These are phyloP conservation scores for Colletotrichum ledebouriae DNA, from an alignment of 2,329 filamentous ascomycete species.

Conservation along the genomic window DNA sequence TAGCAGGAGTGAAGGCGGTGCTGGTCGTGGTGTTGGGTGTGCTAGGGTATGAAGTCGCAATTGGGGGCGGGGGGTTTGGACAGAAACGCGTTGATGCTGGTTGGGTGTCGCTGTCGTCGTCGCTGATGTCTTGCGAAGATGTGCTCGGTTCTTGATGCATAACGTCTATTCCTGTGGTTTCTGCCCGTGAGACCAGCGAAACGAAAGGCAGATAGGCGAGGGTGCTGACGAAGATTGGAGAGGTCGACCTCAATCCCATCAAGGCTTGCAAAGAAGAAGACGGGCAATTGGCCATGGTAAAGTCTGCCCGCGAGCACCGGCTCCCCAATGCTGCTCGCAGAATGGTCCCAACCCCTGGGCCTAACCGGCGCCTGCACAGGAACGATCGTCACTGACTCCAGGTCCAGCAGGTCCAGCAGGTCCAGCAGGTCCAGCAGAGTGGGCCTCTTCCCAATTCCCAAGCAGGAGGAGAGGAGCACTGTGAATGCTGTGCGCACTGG, in stretches of 20 bases:
- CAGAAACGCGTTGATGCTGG: neutral
- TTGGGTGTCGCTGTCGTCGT: neutral
- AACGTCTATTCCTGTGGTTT: neutral
- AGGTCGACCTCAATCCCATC: no score
- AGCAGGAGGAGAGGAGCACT: slow-evolving; percentile 2
- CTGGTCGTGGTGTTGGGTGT: neutral
- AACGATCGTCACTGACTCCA: slow-evolving; percentile 34
- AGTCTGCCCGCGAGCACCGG: slow-evolving; percentile 15
- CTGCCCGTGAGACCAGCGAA: neutral
- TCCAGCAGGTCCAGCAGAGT: neutral
- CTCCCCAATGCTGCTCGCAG: slow-evolving; percentile 27
- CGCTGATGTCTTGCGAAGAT: neutral
- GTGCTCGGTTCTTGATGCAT: slow-evolving; percentile 12
- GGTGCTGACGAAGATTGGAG: neutral
- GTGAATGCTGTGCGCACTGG: slow-evolving; percentile 14
- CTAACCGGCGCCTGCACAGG: no score
- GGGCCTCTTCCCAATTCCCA: neutral
- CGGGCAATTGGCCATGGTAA: neutral
- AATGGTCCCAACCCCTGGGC: slow-evolving; percentile 35
- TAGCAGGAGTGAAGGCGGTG: slow-evolving; percentile 5
- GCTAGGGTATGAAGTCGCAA: neutral
- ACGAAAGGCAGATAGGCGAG: neutral
- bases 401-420: neutral
- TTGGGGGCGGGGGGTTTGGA: neutral
- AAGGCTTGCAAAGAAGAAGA: slow-evolving; percentile 1